phyloP scores from a whole-genome alignment of 2,329 filamentous ascomycete species.

The Colletotrichum theobromicola region DNA sequence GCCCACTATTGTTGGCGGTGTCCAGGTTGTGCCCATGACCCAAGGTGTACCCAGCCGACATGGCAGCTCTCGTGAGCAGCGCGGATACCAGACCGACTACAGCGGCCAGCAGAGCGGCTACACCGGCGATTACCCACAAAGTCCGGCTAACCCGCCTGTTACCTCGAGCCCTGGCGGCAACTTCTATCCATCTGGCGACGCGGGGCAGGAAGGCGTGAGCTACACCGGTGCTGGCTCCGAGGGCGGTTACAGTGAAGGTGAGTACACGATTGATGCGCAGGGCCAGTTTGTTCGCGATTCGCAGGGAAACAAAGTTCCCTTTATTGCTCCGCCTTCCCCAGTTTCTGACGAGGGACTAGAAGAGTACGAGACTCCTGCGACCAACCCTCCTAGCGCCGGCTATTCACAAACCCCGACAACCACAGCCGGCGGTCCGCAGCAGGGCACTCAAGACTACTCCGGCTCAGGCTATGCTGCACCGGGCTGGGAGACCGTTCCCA shows the following conservation, averaged over 20 bases:
- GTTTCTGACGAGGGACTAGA: conserved; percentile 59
- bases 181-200: conserved; percentile 24
- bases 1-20: conserved; percentile 87
- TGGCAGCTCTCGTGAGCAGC: conserved; percentile 47
- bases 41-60: conserved; percentile 68
- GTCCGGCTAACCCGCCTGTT: conserved; percentile 47
- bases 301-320: conserved; percentile 63
- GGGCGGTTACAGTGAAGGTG: conserved; percentile 70
- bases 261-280: conserved; percentile 69
- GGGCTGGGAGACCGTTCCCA: conserved; percentile 77
- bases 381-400: conserved; percentile 39
- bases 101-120: conserved; percentile 29
- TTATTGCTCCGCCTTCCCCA: conserved; percentile 50
- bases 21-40: conserved; percentile 94
- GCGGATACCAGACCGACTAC: conserved; percentile 30
- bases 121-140: conserved; percentile 43
- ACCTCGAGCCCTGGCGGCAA: conserved; percentile 28
- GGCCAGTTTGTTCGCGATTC: conserved; percentile 67
- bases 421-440: conserved; percentile 35
- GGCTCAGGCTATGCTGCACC: conserved; percentile 70
- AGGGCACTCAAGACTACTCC: conserved; percentile 61
- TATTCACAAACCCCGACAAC: conserved; percentile 33
- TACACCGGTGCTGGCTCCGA: conserved; percentile 51
- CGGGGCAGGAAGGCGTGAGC: conserved; percentile 10
- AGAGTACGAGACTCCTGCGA: conserved; percentile 62